Percentiles rank a stretch among this genome's conserved stretches.
Conservation (phyloP, 73 alveolate species). For the Paramecium primaurelia region DNA sequence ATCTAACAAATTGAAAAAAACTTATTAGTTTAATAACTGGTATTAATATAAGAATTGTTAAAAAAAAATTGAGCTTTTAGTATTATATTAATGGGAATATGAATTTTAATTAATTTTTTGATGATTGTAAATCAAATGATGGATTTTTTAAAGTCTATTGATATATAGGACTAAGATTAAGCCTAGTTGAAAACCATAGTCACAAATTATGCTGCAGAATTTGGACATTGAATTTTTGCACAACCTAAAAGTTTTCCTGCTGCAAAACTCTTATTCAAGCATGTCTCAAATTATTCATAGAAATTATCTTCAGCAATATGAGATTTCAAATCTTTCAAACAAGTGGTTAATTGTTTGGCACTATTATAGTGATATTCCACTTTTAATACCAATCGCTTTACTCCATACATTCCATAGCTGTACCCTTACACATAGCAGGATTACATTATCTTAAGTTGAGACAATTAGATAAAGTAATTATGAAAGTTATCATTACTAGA, state of each 20-base stretch:
- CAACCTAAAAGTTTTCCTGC: conserved; percentile 1
- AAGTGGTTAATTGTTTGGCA: neutral
- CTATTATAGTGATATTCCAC: neutral
- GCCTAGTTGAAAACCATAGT: neutral
- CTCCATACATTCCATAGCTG: neutral
- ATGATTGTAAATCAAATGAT: neutral
- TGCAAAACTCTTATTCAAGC: neutral
- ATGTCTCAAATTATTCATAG: neutral
- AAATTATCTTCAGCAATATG: neutral
- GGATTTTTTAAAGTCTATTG: neutral
- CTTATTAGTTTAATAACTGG: neutral
- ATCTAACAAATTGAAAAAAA: no score
- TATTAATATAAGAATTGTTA: no score
- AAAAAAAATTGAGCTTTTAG: neutral
- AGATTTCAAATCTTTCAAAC: neutral
- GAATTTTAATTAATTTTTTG: neutral
- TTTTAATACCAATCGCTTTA: neutral
- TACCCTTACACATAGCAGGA: neutral
- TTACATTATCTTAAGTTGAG: neutral
- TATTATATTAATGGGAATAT: neutral
- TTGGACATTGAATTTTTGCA: neutral
- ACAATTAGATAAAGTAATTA: neutral
- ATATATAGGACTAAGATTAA: neutral
- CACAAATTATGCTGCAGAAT: neutral
- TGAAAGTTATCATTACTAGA: neutral